A percentile compares a stretch with the other conserved stretches of the same genome.
These are phyloP conservation scores for Fagus sylvatica DNA, from an alignment of 306 rosid genomes.

Conservation along the genomic window DNA sequence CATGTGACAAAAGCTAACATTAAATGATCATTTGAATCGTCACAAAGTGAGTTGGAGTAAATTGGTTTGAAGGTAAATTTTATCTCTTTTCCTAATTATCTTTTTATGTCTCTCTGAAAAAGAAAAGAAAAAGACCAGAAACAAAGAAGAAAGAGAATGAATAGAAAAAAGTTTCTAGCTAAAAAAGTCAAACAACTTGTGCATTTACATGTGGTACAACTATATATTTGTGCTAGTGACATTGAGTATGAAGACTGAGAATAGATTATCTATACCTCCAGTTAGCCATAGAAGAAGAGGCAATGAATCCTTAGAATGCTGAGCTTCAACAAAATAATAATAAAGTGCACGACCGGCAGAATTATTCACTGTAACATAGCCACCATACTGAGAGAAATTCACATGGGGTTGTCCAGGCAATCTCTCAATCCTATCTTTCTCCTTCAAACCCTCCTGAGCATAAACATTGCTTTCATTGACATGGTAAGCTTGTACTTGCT, in stretches of 20 bases:
- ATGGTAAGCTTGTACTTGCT: slow-evolving; percentile 31
- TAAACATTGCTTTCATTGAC: slow-evolving; percentile 15
- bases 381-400: slow-evolving; percentile 75
- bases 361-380: slow-evolving; percentile 70
- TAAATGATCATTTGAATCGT: no score
- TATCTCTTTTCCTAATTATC: no score
- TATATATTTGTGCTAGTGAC: not conserved
- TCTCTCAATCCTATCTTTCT: slow-evolving; percentile 54
- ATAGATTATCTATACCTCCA: slow-evolving; percentile 64
- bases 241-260: not conserved
- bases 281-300: slow-evolving; percentile 99
- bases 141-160: no score
- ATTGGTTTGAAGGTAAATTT: no score
- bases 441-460: slow-evolving; percentile 60
- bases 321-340: slow-evolving; percentile 80
- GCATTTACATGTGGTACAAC: no score
- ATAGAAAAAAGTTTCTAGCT: no score
- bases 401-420: slow-evolving; percentile 85
- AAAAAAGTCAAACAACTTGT: no score
- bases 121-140: no score
- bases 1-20: no score
- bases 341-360: slow-evolving; percentile 69
- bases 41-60: no score
- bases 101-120: no score
- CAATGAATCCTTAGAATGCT: slow-evolving; percentile 29